Evolutionary conservation across 768 basidiomycete genomes (phyloP), one percentile per base, ranked within the genome.

Genomic region (Pisolithus sp.): DNA sequence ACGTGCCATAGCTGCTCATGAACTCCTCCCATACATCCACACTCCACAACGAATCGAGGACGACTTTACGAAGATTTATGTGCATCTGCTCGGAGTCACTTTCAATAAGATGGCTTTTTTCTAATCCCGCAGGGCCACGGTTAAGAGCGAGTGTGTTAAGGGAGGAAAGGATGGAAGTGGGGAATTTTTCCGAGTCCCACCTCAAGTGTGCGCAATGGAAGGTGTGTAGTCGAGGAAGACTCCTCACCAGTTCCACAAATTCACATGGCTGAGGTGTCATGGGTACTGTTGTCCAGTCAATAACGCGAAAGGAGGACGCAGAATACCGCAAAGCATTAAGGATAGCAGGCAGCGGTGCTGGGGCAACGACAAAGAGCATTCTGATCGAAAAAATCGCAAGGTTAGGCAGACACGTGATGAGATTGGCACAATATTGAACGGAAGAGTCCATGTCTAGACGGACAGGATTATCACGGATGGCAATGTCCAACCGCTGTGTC

Each of bases 401-500:
- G 46, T 53, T 36, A 3, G 53, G 54, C 51, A 68, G 54, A 46
- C 24, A 48, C 18, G 28, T 20, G 43, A 66, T 55, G 26, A 61
- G 34, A 7, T 51, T 10, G 0, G 57, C 39, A 0, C 64, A 56
- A 17, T 40, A 40, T 2, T 56, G 42, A 2, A 43, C 46, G 4
- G n/a, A n/a, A n/a, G n/a, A n/a, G 5, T 62, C 59, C 9, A 26
- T 28, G 7, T 41, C 26, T 6, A 34, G 17, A 7, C 48, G 31
- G 2, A 44, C 7, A 3, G 36, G 7, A 5, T 37, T 49, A 34
- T 65, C 62, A 36, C 62, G 62, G 4, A 62, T 53, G 28, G 51
- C 59, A 13, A 67, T 48, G 44, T 68, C 66, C 18, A 67, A 41
- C 36, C 66, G 58, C 12, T 60, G 48, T 12, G 60, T 61, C 39